phyloP scores from a whole-genome alignment of 768 basidiomycete genomes.

The Pisolithus microcarpus region DNA sequence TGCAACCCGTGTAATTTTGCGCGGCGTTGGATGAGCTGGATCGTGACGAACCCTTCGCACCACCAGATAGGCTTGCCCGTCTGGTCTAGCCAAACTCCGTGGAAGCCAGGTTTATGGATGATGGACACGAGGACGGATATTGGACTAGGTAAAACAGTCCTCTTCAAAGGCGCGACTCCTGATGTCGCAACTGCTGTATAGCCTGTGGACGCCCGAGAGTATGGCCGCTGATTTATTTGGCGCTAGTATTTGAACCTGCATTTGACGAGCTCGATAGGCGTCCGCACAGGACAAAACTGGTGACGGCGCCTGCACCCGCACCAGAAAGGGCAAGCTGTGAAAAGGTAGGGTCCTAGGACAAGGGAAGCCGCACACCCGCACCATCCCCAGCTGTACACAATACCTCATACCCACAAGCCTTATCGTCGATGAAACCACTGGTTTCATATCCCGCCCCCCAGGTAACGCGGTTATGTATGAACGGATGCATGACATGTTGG shows the following conservation, averaged over 20 bases:
- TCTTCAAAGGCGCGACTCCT: too few species aligned
- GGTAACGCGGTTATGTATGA: too few species aligned
- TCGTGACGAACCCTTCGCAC: constrained; percentile 72
- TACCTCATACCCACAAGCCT: too few species aligned
- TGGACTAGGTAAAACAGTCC: constrained; percentile 56
- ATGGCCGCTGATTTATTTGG: constrained; percentile 13
- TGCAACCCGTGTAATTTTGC: constrained; percentile 16
- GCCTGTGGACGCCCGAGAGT: constrained; percentile 8
- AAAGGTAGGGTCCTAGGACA: constrained; percentile 44
- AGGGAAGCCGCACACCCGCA: too few species aligned
- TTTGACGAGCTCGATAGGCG: constrained; percentile 92
- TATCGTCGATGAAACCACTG: too few species aligned
- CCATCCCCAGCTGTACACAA: too few species aligned
- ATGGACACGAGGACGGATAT: constrained; percentile 57
- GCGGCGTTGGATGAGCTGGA: constrained; percentile 50
- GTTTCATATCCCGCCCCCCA: too few species aligned
- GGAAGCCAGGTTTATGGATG: constrained; percentile 59
- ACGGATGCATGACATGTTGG: too few species aligned
- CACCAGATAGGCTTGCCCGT: constrained; percentile 90
- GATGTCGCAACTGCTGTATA: constrained; percentile 8
- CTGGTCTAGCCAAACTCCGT: constrained; percentile 95
- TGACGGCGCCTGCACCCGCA: too few species aligned
- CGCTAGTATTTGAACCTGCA: constrained; percentile 90
- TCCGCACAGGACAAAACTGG: too few species aligned
- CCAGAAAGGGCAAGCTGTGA: constrained; percentile 73